phyloP scores from a whole-genome alignment of 345 rosid species.

The Boechera retrofracta region DNA sequence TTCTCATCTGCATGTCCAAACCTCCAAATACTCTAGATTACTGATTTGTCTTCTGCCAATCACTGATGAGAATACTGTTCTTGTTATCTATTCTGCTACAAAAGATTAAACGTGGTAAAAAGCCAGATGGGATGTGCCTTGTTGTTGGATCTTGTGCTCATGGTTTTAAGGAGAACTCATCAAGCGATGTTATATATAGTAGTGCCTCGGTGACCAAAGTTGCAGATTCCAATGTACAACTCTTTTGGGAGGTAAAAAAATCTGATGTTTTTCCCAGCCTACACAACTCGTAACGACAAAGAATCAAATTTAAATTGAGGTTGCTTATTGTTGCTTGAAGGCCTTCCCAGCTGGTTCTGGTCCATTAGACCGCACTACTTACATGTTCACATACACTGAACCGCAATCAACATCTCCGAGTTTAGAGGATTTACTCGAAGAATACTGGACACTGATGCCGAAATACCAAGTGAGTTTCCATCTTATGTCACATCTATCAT shows the following conservation, averaged over 20 bases:
- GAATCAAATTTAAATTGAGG: background rate
- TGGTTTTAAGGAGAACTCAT: constrained; percentile 73
- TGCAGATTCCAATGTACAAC: constrained; percentile 73
- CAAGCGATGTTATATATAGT: constrained; percentile 88
- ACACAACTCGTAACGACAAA: background rate
- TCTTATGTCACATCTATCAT: background rate
- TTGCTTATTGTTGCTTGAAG: constrained; percentile 48
- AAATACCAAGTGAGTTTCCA: constrained; percentile 70
- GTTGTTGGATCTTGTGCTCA: constrained; percentile 96
- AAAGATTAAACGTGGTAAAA: constrained; percentile 79
- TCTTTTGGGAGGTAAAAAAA: constrained; percentile 87
- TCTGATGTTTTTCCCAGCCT: constrained; percentile 3
- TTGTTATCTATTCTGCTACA: constrained; percentile 30
- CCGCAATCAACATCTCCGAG: constrained; percentile 80
- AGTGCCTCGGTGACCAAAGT: constrained; percentile 71
- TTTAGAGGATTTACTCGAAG: constrained; percentile 85
- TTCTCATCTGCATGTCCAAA: background rate
- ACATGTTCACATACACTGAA: constrained; percentile 91
- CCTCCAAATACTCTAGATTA: background rate
- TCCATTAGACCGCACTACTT: constrained; percentile 87
- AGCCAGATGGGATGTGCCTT: constrained; percentile 96
- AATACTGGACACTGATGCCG: constrained; percentile 91
- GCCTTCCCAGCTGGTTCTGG: constrained; percentile 99
- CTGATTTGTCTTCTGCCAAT: background rate
- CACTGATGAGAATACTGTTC: constrained; percentile 13